A percentile compares a stretch with the other conserved stretches of the same genome.
Conservation (phyloP, 2,329 filamentous ascomycete species). For the Trichoderma endophyticum region DNA sequence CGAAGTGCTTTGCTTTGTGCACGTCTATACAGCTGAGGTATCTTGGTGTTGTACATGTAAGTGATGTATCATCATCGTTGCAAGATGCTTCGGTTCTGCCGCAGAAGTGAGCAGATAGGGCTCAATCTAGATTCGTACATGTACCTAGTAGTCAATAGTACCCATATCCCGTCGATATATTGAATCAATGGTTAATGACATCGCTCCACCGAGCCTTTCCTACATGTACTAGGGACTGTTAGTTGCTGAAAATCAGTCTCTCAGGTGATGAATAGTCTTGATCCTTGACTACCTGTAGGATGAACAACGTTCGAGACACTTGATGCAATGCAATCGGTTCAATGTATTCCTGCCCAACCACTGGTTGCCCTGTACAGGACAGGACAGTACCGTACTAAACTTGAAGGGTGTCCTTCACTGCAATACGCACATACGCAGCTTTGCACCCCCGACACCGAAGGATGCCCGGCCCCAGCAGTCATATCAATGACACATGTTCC, state of each 20-base stretch:
- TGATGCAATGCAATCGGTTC: neutral
- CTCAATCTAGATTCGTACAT: neutral
- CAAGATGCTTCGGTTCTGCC: neutral
- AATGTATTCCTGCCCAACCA: neutral
- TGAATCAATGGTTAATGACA: neutral
- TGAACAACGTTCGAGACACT: neutral
- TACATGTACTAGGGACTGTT: neutral
- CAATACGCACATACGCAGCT: neutral
- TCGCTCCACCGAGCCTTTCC: neutral
- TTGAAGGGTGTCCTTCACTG: neutral
- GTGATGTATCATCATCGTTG: neutral
- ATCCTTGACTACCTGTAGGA: neutral
- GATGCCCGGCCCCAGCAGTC: neutral
- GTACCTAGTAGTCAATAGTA: neutral
- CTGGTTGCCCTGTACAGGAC: neutral
- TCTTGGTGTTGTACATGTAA: neutral
- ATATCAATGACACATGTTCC: neutral
- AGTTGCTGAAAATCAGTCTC: neutral
- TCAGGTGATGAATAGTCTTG: neutral
- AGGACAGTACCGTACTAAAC: neutral
- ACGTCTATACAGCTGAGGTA: neutral
- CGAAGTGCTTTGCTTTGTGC: neutral
- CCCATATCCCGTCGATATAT: neutral
- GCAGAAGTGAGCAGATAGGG: neutral
- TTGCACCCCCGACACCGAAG: neutral